These are phyloP conservation scores for Rosa rugosa DNA, from an alignment of 306 rosid genomes.

Conservation along the genomic window DNA sequence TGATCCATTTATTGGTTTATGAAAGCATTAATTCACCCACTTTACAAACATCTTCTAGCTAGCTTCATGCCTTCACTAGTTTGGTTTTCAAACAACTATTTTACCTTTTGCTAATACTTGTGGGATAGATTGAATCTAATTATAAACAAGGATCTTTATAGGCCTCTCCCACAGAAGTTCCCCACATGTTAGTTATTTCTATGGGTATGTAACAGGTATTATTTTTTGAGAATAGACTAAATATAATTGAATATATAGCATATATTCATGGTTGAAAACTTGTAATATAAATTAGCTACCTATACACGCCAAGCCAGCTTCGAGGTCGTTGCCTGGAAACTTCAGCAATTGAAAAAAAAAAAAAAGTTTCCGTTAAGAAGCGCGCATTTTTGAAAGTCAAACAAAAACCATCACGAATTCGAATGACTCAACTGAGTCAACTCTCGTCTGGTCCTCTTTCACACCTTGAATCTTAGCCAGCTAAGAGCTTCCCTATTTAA, in stretches of 20 bases:
- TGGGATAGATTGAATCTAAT: neutral
- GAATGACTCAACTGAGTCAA: neutral
- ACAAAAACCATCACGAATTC: neutral
- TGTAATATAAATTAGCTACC: neutral
- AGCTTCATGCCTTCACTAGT: too few relatives aligned
- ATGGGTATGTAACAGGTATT: neutral
- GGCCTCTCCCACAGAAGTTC: neutral
- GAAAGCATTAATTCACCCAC: too few relatives aligned
- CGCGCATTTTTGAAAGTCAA: constrained; percentile 3
- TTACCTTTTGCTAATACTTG: neutral
- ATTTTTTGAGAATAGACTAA: neutral
- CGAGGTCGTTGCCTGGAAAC: neutral
- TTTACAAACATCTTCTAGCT: too few relatives aligned
- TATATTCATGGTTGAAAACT: neutral
- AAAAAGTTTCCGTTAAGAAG: neutral
- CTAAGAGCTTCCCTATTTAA: neutral
- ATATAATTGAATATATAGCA: neutral
- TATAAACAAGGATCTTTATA: neutral
- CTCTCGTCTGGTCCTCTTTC: neutral
- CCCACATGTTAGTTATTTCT: neutral
- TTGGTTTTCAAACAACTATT: neutral
- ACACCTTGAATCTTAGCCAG: neutral
- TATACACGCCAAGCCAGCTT: neutral
- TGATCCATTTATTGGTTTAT: too few relatives aligned
- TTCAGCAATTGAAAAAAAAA: neutral